These are phyloP conservation scores for Xylaria digitata DNA, from an alignment of 2,329 filamentous ascomycete species.

Conservation along the genomic window DNA sequence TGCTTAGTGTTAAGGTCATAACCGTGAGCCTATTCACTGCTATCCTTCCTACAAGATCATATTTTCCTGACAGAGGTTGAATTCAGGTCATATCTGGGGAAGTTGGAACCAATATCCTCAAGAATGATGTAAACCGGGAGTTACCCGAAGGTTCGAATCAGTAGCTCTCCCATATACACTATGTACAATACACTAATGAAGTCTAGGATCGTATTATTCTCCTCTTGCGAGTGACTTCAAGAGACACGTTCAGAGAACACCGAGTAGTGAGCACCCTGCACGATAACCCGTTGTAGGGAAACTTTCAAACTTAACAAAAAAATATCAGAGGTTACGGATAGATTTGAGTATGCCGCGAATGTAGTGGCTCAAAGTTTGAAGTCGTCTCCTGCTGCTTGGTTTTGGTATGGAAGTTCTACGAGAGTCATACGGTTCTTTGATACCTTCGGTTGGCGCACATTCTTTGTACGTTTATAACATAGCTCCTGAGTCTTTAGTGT, in stretches of 20 bases:
- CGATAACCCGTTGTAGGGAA: too few relatives aligned
- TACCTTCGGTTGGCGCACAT: slow-evolving; percentile 37
- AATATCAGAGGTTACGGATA: slow-evolving; percentile 26
- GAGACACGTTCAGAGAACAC: slow-evolving; percentile 40
- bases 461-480: too few relatives aligned
- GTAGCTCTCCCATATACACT: not conserved
- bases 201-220: slow-evolving; percentile 41
- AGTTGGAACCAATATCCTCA: slow-evolving; percentile 47
- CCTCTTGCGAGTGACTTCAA: slow-evolving; percentile 40
- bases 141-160: slow-evolving; percentile 38
- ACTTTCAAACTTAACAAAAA: too few relatives aligned
- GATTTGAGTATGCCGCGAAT: slow-evolving; percentile 38
- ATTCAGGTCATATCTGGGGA: slow-evolving; percentile 46
- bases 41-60: too few relatives aligned
- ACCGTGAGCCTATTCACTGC: not conserved
- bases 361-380: slow-evolving; percentile 41
- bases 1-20: not conserved
- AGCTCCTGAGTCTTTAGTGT: too few relatives aligned
- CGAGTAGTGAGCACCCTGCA: slow-evolving; percentile 26
- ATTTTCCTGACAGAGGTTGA: too few relatives aligned
- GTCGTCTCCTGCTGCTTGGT: slow-evolving; percentile 39
- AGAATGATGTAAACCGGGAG: slow-evolving; percentile 36
- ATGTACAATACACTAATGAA: not conserved
- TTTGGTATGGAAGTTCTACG: slow-evolving; percentile 40
- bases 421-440: slow-evolving; percentile 35